phyloP scores from a whole-genome alignment of 441 rosid species.

The Francoa sonchifolia region DNA sequence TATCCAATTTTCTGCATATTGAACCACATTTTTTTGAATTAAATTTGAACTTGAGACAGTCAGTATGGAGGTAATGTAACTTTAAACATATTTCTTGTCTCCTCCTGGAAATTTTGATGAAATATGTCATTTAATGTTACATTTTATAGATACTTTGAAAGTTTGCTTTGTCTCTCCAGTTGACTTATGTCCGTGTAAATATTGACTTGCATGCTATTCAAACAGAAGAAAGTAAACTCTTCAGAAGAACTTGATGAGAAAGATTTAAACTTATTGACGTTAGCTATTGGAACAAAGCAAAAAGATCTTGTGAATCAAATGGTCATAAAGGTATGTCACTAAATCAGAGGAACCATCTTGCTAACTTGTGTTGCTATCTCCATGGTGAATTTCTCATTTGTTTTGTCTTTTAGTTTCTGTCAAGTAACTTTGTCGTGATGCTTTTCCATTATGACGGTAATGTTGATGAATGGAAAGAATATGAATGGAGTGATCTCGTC shows the following conservation, averaged over 20 bases:
- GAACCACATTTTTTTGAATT: too few species aligned
- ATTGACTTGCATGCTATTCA: constrained; percentile 1
- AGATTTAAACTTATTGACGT: constrained; percentile 28
- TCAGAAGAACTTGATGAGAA: constrained; percentile 10
- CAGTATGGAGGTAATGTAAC: too few species aligned
- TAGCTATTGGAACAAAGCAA: constrained; percentile 53
- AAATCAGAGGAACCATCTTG: background rate
- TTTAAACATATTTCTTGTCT: too few species aligned
- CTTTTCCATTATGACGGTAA: constrained; percentile 65
- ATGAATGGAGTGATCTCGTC: constrained; percentile 33
- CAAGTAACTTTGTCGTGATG: constrained; percentile 40
- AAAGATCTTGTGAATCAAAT: constrained; percentile 37
- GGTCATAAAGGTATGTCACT: constrained; percentile 39
- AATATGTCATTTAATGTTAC: background rate
- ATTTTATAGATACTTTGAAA: background rate
- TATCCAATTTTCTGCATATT: too few species aligned
- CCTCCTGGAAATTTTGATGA: too few species aligned
- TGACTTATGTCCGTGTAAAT: background rate
- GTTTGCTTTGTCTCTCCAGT: background rate
- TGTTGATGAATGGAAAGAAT: constrained; percentile 48
- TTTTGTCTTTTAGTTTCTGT: constrained; percentile 35
- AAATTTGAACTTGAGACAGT: too few species aligned
- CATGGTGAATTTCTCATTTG: constrained; percentile 1
- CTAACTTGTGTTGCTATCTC: background rate
- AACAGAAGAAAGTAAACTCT: background rate